phyloP scores from a whole-genome alignment of 306 rosid species.

The Trifolium fragiferum region DNA sequence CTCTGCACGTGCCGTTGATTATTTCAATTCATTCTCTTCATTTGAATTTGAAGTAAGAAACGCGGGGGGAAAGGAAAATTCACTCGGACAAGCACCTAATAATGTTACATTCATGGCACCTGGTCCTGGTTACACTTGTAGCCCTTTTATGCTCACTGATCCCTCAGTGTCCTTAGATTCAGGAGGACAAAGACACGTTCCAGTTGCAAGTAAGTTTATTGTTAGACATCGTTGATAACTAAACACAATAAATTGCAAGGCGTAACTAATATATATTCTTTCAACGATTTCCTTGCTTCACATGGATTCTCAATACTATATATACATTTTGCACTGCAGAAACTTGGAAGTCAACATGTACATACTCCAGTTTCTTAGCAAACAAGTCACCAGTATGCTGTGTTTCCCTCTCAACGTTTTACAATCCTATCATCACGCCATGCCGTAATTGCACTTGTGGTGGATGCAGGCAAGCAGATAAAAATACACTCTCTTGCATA shows the following conservation, averaged over 20 bases:
- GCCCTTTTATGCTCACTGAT: conserved; percentile 55
- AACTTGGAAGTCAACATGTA: conserved; percentile 80
- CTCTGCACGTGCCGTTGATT: conserved; percentile 58
- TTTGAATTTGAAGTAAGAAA: conserved; percentile 70
- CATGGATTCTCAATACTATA: not conserved
- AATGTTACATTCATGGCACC: conserved; percentile 73
- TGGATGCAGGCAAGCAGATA: conserved; percentile 65
- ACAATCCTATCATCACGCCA: conserved; percentile 65
- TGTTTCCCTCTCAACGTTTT: conserved; percentile 82
- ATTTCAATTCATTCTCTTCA: conserved; percentile 61
- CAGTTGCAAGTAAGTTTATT: conserved; percentile 58
- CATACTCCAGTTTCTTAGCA: conserved; percentile 72
- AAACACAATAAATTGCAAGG: not conserved
- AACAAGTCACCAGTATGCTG: conserved; percentile 64
- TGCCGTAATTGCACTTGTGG: conserved; percentile 77
- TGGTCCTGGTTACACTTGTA: conserved; percentile 82
- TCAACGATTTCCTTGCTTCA: not conserved
- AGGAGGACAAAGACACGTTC: conserved; percentile 69
- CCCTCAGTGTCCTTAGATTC: conserved; percentile 60
- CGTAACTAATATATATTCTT: not conserved
- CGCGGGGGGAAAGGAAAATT: conserved; percentile 22
- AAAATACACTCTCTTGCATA: conserved; percentile 48
- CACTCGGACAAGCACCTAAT: conserved; percentile 51
- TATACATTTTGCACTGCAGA: conserved; percentile 51
- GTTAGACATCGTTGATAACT: not conserved